These are phyloP conservation scores for Collariella sp. DNA, from an alignment of 495 filamentous ascomycete genomes.

Conservation along the genomic window DNA sequence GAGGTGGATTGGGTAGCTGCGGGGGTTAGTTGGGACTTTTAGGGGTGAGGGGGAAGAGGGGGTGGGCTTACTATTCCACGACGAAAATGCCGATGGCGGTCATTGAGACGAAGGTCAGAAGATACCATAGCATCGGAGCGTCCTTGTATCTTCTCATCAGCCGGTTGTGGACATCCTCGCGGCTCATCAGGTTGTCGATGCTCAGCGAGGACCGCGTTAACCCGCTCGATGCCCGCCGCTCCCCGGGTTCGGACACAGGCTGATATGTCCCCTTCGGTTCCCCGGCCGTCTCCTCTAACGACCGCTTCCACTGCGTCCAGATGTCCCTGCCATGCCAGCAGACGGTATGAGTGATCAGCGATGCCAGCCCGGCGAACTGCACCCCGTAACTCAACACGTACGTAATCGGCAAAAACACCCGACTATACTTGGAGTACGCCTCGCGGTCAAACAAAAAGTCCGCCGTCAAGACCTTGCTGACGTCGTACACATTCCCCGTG, in stretches of 20 bases:
- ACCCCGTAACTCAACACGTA: conserved; percentile 72
- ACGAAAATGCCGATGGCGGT: conserved; percentile 68
- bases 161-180: conserved; percentile 70
- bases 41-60: neutral
- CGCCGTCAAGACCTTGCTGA: conserved; percentile 60
- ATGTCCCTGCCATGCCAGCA: conserved; percentile 73
- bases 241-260: conserved; percentile 28
- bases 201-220: conserved; percentile 31
- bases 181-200: conserved; percentile 49
- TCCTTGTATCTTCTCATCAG: conserved; percentile 68
- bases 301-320: conserved; percentile 55
- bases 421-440: conserved; percentile 66
- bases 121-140: conserved; percentile 71
- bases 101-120: conserved; percentile 59
- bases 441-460: conserved; percentile 63
- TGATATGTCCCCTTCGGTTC: conserved; percentile 39
- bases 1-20: conserved; percentile 61
- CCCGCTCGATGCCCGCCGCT: conserved; percentile 7
- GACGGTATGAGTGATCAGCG: conserved; percentile 59
- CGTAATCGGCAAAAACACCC: conserved; percentile 75
- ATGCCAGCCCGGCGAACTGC: conserved; percentile 69
- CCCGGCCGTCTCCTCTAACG: conserved; percentile 39
- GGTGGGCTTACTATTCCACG: conserved; percentile 61
- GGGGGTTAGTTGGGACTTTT: conserved; percentile 7
- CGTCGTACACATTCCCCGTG: conserved; percentile 65